These are phyloP conservation scores for Aurifilum marmelostoma DNA, from an alignment of 2,329 filamentous ascomycete species.

Conservation along the genomic window DNA sequence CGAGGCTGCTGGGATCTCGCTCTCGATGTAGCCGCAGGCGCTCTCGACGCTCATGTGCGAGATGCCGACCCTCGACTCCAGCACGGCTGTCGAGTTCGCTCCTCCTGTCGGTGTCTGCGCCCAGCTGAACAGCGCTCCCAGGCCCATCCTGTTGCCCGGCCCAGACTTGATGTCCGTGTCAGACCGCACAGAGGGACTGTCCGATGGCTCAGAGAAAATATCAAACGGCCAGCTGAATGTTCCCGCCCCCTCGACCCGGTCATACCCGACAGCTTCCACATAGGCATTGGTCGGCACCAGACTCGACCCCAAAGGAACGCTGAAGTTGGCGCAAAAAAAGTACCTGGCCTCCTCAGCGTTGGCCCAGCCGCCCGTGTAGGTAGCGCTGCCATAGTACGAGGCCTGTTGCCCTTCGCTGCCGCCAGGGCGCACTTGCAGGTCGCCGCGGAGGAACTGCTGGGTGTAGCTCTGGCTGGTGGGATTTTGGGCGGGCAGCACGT, in stretches of 20 bases:
- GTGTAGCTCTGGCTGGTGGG: constrained; percentile 17
- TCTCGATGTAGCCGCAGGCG: constrained; percentile 17
- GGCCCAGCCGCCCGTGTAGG: constrained; percentile 19
- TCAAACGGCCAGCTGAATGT: constrained; percentile 21
- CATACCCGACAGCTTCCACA: constrained; percentile 8
- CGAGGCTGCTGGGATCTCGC: constrained; percentile 15
- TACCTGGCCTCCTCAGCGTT: constrained; percentile 14
- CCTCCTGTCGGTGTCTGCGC: not conserved
- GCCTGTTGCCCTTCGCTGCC: constrained; percentile 5
- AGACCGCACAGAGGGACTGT: constrained; percentile 9
- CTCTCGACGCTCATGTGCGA: constrained; percentile 18
- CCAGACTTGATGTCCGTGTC: constrained; percentile 13
- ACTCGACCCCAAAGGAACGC: not conserved
- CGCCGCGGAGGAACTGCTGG: constrained; percentile 21
- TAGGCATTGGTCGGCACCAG: constrained; percentile 17
- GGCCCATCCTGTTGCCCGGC: constrained; percentile 20
- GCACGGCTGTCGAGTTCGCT: constrained; percentile 7
- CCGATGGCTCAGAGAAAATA: not conserved
- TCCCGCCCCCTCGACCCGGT: constrained; percentile 18
- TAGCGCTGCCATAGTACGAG: constrained; percentile 22
- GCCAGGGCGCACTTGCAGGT: constrained; percentile 16
- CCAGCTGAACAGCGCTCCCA: constrained; percentile 22
- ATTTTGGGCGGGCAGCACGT: constrained; percentile 18
- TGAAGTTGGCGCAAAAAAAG: constrained; percentile 21
- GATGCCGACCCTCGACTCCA: constrained; percentile 16